These are phyloP conservation scores for Aspergillus saccharolyticus DNA, from an alignment of 495 filamentous ascomycete genomes.

Conservation along the genomic window DNA sequence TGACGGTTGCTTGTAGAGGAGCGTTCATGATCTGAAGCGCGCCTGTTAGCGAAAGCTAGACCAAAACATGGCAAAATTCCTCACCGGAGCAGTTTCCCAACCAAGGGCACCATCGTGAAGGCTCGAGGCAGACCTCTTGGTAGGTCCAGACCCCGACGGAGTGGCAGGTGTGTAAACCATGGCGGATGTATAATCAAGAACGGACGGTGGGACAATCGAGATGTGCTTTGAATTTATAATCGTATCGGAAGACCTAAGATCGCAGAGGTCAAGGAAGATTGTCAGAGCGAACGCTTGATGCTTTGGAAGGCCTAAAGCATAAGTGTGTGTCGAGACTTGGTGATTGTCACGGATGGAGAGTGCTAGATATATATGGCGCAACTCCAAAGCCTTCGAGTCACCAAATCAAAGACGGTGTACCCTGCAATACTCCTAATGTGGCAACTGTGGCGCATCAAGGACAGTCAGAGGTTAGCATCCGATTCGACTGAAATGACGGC, in stretches of 20 bases:
- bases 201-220: not conserved
- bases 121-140: conserved; percentile 35
- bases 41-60: not conserved
- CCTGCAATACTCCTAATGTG: conserved; percentile 14
- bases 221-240: not conserved
- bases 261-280: not conserved
- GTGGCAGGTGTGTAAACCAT: conserved; percentile 35
- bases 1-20: conserved; percentile 24
- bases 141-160: conserved; percentile 23
- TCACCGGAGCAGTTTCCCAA: conserved; percentile 38
- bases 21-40: conserved; percentile 29
- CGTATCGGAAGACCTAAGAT: not conserved
- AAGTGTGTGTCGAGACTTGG: not conserved
- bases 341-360: not conserved
- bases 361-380: not conserved
- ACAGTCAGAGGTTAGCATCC: conserved; percentile 13
- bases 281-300: not conserved
- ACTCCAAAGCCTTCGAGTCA: not conserved
- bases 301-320: not conserved
- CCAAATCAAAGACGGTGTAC: not conserved
- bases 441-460: conserved; percentile 10
- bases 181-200: not conserved
- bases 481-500: conserved; percentile 8
- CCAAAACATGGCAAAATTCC: conserved; percentile 5
- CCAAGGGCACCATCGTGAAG: conserved; percentile 27